Conservation (phyloP, 225 moss, liverwort and hornwort genomes). For the Sphagnum contortum region DNA sequence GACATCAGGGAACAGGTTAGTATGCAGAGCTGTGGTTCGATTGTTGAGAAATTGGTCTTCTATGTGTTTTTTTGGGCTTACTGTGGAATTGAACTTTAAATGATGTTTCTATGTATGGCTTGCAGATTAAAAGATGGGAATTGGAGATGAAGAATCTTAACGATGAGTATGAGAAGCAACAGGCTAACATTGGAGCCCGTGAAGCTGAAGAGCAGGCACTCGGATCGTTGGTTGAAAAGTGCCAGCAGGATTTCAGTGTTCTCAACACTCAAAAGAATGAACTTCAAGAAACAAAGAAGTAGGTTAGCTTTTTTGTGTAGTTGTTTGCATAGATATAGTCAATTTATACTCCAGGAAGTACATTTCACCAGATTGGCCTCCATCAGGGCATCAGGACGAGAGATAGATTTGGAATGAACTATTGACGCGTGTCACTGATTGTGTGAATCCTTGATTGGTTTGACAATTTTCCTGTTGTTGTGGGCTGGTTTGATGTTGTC, state of each 20-base stretch:
- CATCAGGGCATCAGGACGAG: too few species aligned
- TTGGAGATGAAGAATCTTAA: conserved; percentile 62
- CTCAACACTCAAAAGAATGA: conserved; percentile 62
- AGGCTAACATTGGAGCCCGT: conserved; percentile 47
- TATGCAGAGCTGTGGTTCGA: background rate
- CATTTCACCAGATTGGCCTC: too few species aligned
- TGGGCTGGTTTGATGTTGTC: background rate
- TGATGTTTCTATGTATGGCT: too few species aligned
- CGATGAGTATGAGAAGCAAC: conserved; percentile 56
- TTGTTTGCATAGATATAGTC: conserved; percentile 1
- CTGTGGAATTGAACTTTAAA: too few species aligned
- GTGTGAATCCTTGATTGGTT: background rate
- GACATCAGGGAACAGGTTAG: conserved; percentile 65
- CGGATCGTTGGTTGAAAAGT: conserved; percentile 38
- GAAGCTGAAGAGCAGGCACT: conserved; percentile 63
- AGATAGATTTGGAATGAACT: background rate
- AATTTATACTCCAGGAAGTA: background rate
- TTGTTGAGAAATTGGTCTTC: too few species aligned
- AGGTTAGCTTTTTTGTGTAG: conserved; percentile 7
- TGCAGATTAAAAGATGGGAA: conserved; percentile 27
- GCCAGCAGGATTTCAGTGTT: conserved; percentile 41
- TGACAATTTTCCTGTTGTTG: conserved; percentile 1
- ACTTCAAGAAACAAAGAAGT: conserved; percentile 73
- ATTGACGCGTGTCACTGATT: background rate
- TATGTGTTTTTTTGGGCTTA: too few species aligned